These are phyloP conservation scores for Aspergillus nidulans DNA, from an alignment of 495 filamentous ascomycete species.

Conservation along the genomic window DNA sequence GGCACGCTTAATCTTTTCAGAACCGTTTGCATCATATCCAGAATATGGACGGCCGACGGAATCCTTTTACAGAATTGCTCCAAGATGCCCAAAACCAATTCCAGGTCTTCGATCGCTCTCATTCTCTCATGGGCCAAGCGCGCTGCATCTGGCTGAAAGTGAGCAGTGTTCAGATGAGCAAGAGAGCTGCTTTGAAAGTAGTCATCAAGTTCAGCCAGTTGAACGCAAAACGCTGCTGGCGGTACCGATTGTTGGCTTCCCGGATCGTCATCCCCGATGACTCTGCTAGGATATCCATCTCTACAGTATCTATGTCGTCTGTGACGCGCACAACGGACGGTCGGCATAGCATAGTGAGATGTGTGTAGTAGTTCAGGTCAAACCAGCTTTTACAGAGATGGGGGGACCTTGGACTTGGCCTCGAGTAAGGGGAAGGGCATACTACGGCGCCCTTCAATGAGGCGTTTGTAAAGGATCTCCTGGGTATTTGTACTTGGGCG, in stretches of 20 bases:
- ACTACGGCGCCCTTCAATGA: slow-evolving; percentile 35
- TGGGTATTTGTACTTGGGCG: too few species aligned
- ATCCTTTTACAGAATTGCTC: slow-evolving; percentile 32
- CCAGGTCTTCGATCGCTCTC: slow-evolving; percentile 29
- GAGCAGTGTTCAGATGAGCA: slow-evolving; percentile 36
- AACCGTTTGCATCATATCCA: slow-evolving; percentile 28
- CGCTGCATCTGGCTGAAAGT: slow-evolving; percentile 25
- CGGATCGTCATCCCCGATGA: slow-evolving; percentile 34
- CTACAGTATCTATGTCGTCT: slow-evolving; percentile 20
- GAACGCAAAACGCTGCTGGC: slow-evolving; percentile 33
- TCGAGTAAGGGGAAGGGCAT: slow-evolving; percentile 41
- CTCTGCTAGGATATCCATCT: slow-evolving; percentile 29
- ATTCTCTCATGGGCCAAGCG: slow-evolving; percentile 17
- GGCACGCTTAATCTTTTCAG: slow-evolving; percentile 15
- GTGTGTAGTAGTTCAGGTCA: slow-evolving; percentile 39
- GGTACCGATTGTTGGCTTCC: slow-evolving; percentile 32
- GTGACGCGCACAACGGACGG: slow-evolving; percentile 36
- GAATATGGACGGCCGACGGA: slow-evolving; percentile 29
- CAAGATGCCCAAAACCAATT: slow-evolving; percentile 28
- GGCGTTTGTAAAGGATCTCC: slow-evolving; percentile 25
- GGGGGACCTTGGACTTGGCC: slow-evolving; percentile 29
- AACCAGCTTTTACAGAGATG: slow-evolving; percentile 39
- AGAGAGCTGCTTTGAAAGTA: slow-evolving; percentile 32
- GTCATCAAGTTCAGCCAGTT: slow-evolving; percentile 39
- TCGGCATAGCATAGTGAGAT: slow-evolving; percentile 34